phyloP scores from a whole-genome alignment of 345 rosid species.

The Brassica napus region Da-Ae NC_063437.1:20260001-20260500 shows the following conservation, averaged over 20 bases:
- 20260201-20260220: slow-evolving; percentile 2
- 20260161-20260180: neutral
- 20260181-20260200: neutral
- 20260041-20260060: too few relatives aligned
- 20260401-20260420: neutral
- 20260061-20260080: too few relatives aligned
- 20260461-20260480: too few relatives aligned
- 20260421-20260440: slow-evolving; percentile 10
- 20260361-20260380: slow-evolving; percentile 33
- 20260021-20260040: too few relatives aligned
- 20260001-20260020: too few relatives aligned
- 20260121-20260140: neutral
- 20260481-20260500: too few relatives aligned
- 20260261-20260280: slow-evolving; percentile 1
- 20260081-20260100: too few relatives aligned
- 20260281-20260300: slow-evolving; percentile 11
- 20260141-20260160: neutral
- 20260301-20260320: slow-evolving; percentile 30
- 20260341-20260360: slow-evolving; percentile 26
- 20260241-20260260: neutral
- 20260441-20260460: neutral
- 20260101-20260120: neutral
- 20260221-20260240: slow-evolving; percentile 2
- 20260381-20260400: slow-evolving; percentile 5
- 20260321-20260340: slow-evolving; percentile 35